A percentile compares a stretch with the other conserved stretches of the same genome.
Conservation (phyloP, 2,329 filamentous ascomycete genomes). For the Magnaporthiopsis rhizophila region DNA sequence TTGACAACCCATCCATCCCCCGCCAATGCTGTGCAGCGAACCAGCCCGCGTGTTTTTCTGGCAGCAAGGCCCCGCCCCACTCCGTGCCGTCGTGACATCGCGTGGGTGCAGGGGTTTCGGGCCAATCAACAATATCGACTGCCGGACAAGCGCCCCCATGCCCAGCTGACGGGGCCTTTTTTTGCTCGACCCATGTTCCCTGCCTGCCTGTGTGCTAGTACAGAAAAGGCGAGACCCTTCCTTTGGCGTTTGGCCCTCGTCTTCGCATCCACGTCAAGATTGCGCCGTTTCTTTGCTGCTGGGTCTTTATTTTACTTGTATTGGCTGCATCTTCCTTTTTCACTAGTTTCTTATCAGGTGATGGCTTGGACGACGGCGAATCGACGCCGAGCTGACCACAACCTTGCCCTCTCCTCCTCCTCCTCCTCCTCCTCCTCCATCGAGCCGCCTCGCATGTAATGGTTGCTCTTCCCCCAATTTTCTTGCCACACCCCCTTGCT, state of each 20-base stretch:
- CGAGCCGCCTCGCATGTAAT: no score
- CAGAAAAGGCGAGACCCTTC: no score
- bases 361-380: no score
- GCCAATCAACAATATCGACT: constrained; percentile 1
- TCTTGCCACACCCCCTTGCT: no score
- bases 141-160: not conserved
- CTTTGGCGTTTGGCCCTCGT: no score
- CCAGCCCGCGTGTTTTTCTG: not conserved
- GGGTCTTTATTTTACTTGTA: not conserved
- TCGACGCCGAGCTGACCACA: no score
- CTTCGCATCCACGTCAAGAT: not conserved
- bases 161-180: not conserved
- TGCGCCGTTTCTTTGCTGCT: not conserved
- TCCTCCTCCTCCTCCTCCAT: no score
- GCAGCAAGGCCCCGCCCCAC: no score
- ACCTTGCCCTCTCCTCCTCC: no score
- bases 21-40: not conserved
- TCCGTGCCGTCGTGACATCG: not conserved
- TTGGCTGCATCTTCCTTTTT: not conserved
- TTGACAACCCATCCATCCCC: not conserved
- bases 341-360: not conserved
- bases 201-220: not conserved
- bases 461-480: no score
- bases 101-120: not conserved
- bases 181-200: not conserved